Evolutionary conservation across 805 yeast species (phyloP).

Genomic region (Metschnikowia picachoensis): DNA sequence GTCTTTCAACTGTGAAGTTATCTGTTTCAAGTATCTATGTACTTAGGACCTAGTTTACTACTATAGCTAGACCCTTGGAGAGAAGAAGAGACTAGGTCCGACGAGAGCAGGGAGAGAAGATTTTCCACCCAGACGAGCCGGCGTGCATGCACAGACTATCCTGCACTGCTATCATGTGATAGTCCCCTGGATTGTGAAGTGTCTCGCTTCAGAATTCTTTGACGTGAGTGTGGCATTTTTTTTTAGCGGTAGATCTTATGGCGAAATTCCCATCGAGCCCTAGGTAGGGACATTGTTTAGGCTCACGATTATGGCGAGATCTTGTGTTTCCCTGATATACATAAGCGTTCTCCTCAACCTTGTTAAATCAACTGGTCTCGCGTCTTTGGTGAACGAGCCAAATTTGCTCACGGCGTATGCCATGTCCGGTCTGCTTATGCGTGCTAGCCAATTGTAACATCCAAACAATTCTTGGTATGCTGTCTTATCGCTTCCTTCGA

Average conservation of each 20-base stretch:
- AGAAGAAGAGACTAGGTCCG: too few relatives aligned
- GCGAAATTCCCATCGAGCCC: not conserved
- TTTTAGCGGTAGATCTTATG: not conserved
- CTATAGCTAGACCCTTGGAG: too few relatives aligned
- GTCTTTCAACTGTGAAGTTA: too few relatives aligned
- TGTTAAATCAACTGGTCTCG: not conserved
- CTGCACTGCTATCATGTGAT: too few relatives aligned
- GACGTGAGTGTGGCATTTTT: too few relatives aligned
- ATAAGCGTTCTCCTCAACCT: not conserved
- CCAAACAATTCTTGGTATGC: slow-evolving; percentile 4
- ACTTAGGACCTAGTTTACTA: too few relatives aligned
- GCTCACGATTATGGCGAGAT: not conserved
- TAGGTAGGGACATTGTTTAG: not conserved
- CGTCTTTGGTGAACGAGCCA: not conserved
- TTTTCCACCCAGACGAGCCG: too few relatives aligned
- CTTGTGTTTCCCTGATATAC: not conserved
- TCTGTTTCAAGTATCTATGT: too few relatives aligned
- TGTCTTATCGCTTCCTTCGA: not conserved
- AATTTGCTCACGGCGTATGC: slow-evolving; percentile 1
- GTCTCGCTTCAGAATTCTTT: too few relatives aligned
- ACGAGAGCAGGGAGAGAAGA: too few relatives aligned
- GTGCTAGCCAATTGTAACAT: slow-evolving; percentile 1
- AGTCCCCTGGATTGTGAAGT: too few relatives aligned
- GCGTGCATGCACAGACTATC: too few relatives aligned
- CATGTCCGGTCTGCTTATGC: slow-evolving; percentile 1